A percentile compares a stretch with the other conserved stretches of the same genome.
These are phyloP conservation scores for Usnea hakonensis DNA, from an alignment of 495 filamentous ascomycete species.

Conservation along the genomic window DNA sequence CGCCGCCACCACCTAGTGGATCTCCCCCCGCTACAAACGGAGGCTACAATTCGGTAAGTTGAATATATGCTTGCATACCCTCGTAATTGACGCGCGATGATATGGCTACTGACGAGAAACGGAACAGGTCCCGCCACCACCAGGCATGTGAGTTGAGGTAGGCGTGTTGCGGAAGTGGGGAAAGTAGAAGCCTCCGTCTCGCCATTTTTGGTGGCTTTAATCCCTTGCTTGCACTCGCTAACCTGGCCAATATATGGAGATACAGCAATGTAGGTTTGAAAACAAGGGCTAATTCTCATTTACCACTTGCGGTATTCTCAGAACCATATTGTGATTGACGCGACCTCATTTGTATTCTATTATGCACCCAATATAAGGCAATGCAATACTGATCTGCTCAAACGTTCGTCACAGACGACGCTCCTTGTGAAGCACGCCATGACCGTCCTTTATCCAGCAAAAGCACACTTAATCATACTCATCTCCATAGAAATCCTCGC, in stretches of 20 bases:
- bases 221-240: neutral
- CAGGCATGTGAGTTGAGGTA: slow-evolving; percentile 34
- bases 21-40: slow-evolving; percentile 46
- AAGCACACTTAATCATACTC: slow-evolving; percentile 17
- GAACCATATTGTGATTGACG: neutral
- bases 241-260: neutral
- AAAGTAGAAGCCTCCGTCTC: neutral
- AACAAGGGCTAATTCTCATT: neutral
- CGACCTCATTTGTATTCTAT: neutral
- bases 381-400: neutral
- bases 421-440: neutral
- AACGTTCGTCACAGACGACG: neutral
- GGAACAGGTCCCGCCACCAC: slow-evolving; percentile 45
- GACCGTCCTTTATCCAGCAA: neutral
- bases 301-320: neutral
- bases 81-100: neutral
- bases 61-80: neutral
- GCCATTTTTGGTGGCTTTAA: neutral
- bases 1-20: slow-evolving; percentile 50
- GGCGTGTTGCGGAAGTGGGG: neutral
- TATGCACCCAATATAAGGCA: neutral
- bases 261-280: neutral
- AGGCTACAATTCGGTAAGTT: slow-evolving; percentile 62
- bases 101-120: slow-evolving; percentile 4
- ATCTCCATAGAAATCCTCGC: slow-evolving; percentile 42